phyloP scores from a whole-genome alignment of 495 filamentous ascomycete species.

The Neurospora tetrasperma region DNA sequence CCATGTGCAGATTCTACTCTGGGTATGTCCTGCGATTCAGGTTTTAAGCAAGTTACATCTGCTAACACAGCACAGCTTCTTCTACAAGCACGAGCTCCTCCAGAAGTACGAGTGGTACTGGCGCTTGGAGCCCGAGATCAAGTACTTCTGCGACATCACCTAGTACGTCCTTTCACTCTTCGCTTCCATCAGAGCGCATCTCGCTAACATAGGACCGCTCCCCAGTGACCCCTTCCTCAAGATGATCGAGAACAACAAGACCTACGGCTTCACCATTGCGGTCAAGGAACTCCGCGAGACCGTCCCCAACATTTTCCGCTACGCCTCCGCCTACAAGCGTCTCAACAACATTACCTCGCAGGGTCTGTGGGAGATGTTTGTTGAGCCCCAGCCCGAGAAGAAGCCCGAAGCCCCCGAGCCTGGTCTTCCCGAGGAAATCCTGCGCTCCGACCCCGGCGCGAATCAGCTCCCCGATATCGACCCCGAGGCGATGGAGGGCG shows the following conservation, averaged over 20 bases:
- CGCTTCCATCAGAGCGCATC: neutral
- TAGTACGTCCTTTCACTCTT: slow-evolving; percentile 55
- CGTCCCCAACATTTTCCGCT: slow-evolving; percentile 97
- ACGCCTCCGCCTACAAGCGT: slow-evolving; percentile 98
- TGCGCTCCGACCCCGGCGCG: slow-evolving; percentile 63
- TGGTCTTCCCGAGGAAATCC: slow-evolving; percentile 73
- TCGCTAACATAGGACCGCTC: slow-evolving; percentile 8
- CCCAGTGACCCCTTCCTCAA: slow-evolving; percentile 84
- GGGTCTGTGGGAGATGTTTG: slow-evolving; percentile 98
- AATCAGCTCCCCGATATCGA: slow-evolving; percentile 71
- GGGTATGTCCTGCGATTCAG: slow-evolving; percentile 46
- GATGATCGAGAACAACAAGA: slow-evolving; percentile 91
- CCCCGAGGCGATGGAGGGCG: slow-evolving; percentile 90
- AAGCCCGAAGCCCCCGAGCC: slow-evolving; percentile 48
- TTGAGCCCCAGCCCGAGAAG: slow-evolving; percentile 59
- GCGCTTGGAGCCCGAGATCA: slow-evolving; percentile 99
- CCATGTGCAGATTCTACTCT: slow-evolving; percentile 98
- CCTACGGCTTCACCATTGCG: slow-evolving; percentile 97
- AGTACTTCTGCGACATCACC: slow-evolving; percentile 99
- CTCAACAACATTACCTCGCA: slow-evolving; percentile 82
- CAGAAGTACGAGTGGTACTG: slow-evolving; percentile 99
- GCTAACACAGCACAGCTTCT: slow-evolving; percentile 51
- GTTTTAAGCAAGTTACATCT: neutral
- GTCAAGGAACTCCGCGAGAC: slow-evolving; percentile 98
- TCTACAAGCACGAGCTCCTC: slow-evolving; percentile 95